phyloP scores from a whole-genome alignment of 192 early-diverging fungal species.

The Backusella psychrophila region DNA sequence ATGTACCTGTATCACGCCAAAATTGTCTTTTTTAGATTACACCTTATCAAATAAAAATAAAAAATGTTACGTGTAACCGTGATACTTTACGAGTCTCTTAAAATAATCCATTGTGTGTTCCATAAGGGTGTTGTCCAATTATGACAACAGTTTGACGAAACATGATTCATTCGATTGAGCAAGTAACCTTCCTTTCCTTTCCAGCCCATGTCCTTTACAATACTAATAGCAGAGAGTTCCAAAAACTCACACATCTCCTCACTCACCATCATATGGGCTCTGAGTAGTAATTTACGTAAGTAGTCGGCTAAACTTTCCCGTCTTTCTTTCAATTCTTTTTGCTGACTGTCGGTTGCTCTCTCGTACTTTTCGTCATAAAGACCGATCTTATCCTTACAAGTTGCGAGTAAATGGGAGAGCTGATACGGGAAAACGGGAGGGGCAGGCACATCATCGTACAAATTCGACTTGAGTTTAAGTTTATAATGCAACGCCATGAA shows the following conservation, averaged over 20 bases:
- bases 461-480: slow-evolving; percentile 51
- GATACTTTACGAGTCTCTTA: slow-evolving; percentile 59
- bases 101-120: slow-evolving; percentile 64
- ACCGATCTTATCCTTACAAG: slow-evolving; percentile 27
- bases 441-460: slow-evolving; percentile 22
- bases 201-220: slow-evolving; percentile 76
- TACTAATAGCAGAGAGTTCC: slow-evolving; percentile 68
- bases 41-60: not conserved
- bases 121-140: slow-evolving; percentile 34
- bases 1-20: slow-evolving; percentile 30
- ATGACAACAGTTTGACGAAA: slow-evolving; percentile 41
- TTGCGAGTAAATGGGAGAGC: slow-evolving; percentile 13
- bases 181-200: slow-evolving; percentile 77
- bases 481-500: slow-evolving; percentile 61
- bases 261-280: slow-evolving; percentile 54
- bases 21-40: not conserved
- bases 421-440: slow-evolving; percentile 33
- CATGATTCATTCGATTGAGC: slow-evolving; percentile 54
- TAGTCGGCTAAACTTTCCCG: slow-evolving; percentile 57
- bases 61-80: not conserved
- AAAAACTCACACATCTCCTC: slow-evolving; percentile 72
- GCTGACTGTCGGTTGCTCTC: not conserved
- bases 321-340: slow-evolving; percentile 31
- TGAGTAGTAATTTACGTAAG: slow-evolving; percentile 51
- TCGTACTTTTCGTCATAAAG: slow-evolving; percentile 9